Percentiles rank a stretch among this genome's conserved stretches.
Evolutionary conservation across 108 stramenopile genomes (phyloP).

Genomic region (Pseudonitzschia multiseries): DNA sequence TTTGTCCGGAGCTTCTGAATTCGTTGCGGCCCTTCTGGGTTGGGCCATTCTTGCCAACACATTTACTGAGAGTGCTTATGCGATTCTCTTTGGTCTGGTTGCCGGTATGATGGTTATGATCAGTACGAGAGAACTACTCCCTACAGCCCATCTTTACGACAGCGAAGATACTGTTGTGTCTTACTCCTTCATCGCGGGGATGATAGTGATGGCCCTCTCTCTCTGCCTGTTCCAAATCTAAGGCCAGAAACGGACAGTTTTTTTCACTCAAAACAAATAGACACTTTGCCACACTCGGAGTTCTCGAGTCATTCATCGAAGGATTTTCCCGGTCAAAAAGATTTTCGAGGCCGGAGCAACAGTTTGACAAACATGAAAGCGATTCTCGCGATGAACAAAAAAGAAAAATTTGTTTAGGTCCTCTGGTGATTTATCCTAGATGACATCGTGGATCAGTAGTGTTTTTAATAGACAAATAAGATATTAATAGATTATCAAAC

Average conservation of each 20-base stretch:
- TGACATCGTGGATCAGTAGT: too few relatives aligned
- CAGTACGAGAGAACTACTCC: constrained; percentile 85
- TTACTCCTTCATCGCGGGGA: constrained; percentile 80
- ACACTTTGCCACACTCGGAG: background rate
- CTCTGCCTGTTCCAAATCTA: constrained; percentile 70
- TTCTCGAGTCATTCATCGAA: background rate
- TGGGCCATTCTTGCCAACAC: constrained; percentile 64
- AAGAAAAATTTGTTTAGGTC: too few relatives aligned
- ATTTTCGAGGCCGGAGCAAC: too few relatives aligned
- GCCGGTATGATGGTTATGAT: constrained; percentile 93
- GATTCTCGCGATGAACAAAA: too few relatives aligned
- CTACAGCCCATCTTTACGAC: constrained; percentile 94
- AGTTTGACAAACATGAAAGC: too few relatives aligned
- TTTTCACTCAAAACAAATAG: background rate
- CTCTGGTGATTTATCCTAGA: too few relatives aligned
- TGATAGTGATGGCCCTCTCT: constrained; percentile 91
- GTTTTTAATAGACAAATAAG: too few relatives aligned
- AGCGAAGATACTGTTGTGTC: constrained; percentile 85
- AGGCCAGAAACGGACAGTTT: background rate
- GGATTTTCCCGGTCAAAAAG: too few relatives aligned
- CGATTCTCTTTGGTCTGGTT: constrained; percentile 80
- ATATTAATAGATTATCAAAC: too few relatives aligned
- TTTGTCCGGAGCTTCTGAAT: constrained; percentile 73
- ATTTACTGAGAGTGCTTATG: constrained; percentile 61
- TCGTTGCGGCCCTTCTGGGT: constrained; percentile 76